Evolutionary conservation across 108 stramenopile species (phyloP).

Genomic region (Skeletonema costatum): DNA sequence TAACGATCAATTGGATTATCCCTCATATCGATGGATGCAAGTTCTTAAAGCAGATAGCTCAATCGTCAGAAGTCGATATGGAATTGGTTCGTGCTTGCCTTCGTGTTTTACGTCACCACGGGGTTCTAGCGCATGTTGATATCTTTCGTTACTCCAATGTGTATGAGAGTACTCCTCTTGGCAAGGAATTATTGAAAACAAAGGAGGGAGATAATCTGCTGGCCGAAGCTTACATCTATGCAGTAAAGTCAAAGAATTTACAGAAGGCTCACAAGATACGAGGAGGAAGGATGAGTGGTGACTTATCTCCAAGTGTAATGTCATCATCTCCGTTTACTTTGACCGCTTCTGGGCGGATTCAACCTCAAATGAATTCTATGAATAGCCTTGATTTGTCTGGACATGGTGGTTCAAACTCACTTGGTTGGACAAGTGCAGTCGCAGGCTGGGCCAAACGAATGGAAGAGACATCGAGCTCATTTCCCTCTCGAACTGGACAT

Average conservation of each 20-base stretch:
- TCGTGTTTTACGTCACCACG: constrained; percentile 82
- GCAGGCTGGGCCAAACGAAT: neutral
- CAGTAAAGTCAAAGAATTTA: constrained; percentile 22
- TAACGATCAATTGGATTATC: constrained; percentile 89
- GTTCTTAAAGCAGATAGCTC: constrained; percentile 76
- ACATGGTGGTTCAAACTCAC: neutral
- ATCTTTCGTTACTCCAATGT: constrained; percentile 91
- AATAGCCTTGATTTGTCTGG: constrained; percentile 13
- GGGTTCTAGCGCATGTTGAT: constrained; percentile 81
- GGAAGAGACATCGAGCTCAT: constrained; percentile 8
- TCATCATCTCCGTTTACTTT: neutral
- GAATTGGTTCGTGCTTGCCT: constrained; percentile 85
- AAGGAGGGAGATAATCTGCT: constrained; percentile 32
- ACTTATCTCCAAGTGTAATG: neutral
- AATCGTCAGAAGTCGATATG: constrained; percentile 86
- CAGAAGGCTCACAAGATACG: neutral
- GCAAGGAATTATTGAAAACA: constrained; percentile 47
- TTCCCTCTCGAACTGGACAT: constrained; percentile 20
- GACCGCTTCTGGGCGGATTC: neutral
- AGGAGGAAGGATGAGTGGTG: neutral
- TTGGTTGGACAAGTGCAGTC: neutral
- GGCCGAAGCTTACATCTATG: constrained; percentile 48
- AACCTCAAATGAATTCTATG: constrained; percentile 17
- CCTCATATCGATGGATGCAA: constrained; percentile 90
- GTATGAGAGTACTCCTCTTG: constrained; percentile 75